Percentiles rank a stretch among this genome's conserved stretches.
phyloP scores from a whole-genome alignment of 1,284 basidiomycete genomes.

The Ceraceosorus guamensis region DNA sequence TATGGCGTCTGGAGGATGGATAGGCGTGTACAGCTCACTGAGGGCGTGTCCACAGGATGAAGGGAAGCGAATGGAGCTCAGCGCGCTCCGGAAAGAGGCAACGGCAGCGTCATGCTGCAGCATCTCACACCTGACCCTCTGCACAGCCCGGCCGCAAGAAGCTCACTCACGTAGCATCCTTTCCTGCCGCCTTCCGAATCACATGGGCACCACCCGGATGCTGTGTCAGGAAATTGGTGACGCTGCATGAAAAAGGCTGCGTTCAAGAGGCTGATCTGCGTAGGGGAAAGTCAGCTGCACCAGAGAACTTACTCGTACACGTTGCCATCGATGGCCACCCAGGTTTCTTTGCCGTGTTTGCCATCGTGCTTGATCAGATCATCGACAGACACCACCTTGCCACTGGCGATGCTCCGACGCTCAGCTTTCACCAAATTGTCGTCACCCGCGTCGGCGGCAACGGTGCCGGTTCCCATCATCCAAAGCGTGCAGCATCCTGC shows the following conservation, averaged over 20 bases:
- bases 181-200: conserved; percentile 70
- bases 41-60: background rate
- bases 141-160: background rate
- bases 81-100: no score
- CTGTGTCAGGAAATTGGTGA: conserved; percentile 70
- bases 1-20: conserved; percentile 66
- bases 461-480: no score
- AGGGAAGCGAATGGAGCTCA: background rate
- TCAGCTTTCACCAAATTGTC: no score
- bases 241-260: conserved; percentile 1
- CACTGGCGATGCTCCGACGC: no score
- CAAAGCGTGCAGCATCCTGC: no score
- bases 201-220: conserved; percentile 74
- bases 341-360: conserved; percentile 27
- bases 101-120: no score
- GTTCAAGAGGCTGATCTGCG: no score
- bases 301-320: conserved; percentile 38
- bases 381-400: no score
- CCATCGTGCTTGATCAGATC: no score
- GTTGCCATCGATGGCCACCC: conserved; percentile 42
- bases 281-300: no score
- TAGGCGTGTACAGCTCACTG: conserved; percentile 60
- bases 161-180: conserved; percentile 61
- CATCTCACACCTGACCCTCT: background rate
- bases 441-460: no score